These are phyloP conservation scores for Veloboletus limbatus DNA, from an alignment of 1,284 basidiomycete species.

Conservation along the genomic window DNA sequence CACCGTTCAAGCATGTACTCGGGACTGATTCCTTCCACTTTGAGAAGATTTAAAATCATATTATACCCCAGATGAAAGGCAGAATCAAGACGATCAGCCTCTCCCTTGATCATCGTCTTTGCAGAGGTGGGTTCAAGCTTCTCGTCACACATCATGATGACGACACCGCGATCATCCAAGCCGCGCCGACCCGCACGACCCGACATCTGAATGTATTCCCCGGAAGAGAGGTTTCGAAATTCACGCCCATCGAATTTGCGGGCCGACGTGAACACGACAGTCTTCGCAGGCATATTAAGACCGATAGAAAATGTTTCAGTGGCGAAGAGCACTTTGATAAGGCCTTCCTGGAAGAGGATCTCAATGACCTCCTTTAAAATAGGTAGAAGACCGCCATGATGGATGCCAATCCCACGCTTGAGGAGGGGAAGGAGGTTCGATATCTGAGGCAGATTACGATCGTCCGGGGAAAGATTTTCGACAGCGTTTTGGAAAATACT, in stretches of 20 bases:
- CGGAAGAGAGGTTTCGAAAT: constrained; percentile 86
- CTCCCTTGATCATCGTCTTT: constrained; percentile 98
- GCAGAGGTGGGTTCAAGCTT: constrained; percentile 92
- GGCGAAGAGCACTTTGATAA: constrained; percentile 98
- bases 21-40: constrained; percentile 97
- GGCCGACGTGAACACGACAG: constrained; percentile 95
- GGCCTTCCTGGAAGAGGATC: constrained; percentile 98
- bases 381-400: constrained; percentile 96
- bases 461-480: constrained; percentile 83
- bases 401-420: constrained; percentile 96
- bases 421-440: constrained; percentile 90
- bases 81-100: constrained; percentile 95
- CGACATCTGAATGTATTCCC: constrained; percentile 99
- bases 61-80: constrained; percentile 99
- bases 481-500: constrained; percentile 97
- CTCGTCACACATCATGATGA: constrained; percentile 99
- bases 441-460: constrained; percentile 92
- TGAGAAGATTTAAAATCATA: constrained; percentile 98
- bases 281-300: constrained; percentile 99
- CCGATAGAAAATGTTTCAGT: constrained; percentile 99
- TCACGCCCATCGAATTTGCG: constrained; percentile 97
- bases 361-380: constrained; percentile 99
- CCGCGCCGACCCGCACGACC: constrained; percentile 97
- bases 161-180: constrained; percentile 97
- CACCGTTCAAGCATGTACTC: constrained; percentile 98